Base-by-base conservation (phyloP, 495 filamentous ascomycete genomes). In the Daldinia concentrica region DNA sequence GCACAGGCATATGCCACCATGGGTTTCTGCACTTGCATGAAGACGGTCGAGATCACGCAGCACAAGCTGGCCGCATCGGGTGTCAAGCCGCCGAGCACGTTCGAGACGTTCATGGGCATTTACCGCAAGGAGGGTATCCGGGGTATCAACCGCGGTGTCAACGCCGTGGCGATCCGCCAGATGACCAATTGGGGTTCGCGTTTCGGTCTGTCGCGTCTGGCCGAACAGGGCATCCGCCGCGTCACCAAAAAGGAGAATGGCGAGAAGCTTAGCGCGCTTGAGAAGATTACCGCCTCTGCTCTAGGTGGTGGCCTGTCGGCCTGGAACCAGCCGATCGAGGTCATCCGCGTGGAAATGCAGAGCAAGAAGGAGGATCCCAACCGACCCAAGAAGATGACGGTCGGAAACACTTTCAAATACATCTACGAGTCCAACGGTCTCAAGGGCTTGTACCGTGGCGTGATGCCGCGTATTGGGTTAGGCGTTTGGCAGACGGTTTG, bases 11-110 rank as follows among this genome's bases (percentile, higher is more conserved):
- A 99, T 79, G 95, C 95, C 64, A 99, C 95, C 72, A 98, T 99
- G 94, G 95, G 95, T 64, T 99, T 99, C 89, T 99, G 95, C 83
- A 99, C 95, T 41, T 99, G 95, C 88, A 99, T 99, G 95, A 99
- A 99, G 90, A 99, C 95, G 63, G 96, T 98, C 68, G 96, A 98
- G 84, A 99, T 99, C 83, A 99, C 95, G 76, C 94, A 97, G 83
- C 92, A 95, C 85, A 97, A 98, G 87, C 83, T 96, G 77, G 94
- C 94, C 3, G 90, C 93, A 7, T 72, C 85, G 30, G 95, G 95
- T 74, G 87, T 90, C 39, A 93, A 94, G 82, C 92, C 92, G 19
- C 91, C 90, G 2, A 89, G 93, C 75, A 98, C 96, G 61, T 94
- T 95, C 78, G 86, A 86, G 55, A 97, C 95, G 59, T 99, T 99